Evolutionary conservation across 768 basidiomycete species (phyloP).

Genomic region (Suillus tomentosus): DNA sequence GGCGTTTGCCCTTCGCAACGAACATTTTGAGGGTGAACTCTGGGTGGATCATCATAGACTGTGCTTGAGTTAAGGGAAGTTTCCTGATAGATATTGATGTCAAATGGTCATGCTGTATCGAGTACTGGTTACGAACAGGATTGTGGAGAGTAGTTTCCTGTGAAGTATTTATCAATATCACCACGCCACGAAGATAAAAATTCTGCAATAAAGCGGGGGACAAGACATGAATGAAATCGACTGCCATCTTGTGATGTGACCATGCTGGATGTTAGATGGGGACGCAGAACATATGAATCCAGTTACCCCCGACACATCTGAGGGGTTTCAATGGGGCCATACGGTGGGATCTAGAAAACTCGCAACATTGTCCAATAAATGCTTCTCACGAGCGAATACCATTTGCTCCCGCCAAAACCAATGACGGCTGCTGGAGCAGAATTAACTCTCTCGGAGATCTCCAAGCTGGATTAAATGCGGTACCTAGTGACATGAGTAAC

Average conservation of each 20-base stretch:
- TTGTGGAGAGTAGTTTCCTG: background rate
- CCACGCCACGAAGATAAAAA: background rate
- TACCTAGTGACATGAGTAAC: background rate
- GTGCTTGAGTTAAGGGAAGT: background rate
- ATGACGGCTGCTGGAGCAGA: background rate
- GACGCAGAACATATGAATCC: background rate
- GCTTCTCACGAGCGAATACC: background rate
- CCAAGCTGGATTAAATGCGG: slow-evolving; percentile 2
- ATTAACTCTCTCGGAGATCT: background rate
- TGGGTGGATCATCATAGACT: background rate
- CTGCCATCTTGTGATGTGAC: background rate
- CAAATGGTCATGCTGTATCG: background rate
- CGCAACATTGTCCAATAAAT: background rate
- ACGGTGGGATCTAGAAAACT: no score
- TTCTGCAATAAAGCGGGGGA: background rate
- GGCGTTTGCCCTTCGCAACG: background rate
- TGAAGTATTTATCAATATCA: background rate
- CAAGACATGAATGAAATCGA: background rate
- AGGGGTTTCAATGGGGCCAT: background rate
- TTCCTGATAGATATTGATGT: background rate
- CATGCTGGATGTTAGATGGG: background rate
- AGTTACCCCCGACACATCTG: background rate
- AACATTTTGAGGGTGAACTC: background rate
- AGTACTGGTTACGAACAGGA: background rate
- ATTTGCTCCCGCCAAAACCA: background rate